Evolutionary conservation across 352 stramenopile species (phyloP).

Genomic region (Phytophthora tubulina): DNA sequence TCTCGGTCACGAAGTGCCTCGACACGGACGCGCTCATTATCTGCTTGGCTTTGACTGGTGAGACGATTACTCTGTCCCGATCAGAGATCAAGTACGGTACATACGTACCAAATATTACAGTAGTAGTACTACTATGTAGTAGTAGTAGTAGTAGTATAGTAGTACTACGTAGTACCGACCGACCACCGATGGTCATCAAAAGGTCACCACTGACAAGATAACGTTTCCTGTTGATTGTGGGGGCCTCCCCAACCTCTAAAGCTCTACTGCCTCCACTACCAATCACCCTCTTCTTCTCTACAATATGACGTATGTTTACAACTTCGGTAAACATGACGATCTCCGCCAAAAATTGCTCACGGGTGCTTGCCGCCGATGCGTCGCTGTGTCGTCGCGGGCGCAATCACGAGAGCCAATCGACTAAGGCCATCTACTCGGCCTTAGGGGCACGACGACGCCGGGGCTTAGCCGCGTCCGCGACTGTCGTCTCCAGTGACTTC

Average conservation of each 20-base stretch:
- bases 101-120: not conserved
- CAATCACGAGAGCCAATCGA: constrained; percentile 31
- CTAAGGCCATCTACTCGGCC: constrained; percentile 54
- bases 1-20: constrained; percentile 76
- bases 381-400: constrained; percentile 22
- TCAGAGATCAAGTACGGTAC: constrained; percentile 5
- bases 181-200: constrained; percentile 1
- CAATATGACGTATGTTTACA: constrained; percentile 24
- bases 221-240: constrained; percentile 26
- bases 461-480: constrained; percentile 41
- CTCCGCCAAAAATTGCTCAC: constrained; percentile 23
- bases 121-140: not conserved
- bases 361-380: not conserved
- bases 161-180: not conserved
- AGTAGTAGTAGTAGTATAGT: too few species aligned
- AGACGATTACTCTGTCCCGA: not conserved
- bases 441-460: constrained; percentile 74
- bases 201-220: not conserved
- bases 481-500: constrained; percentile 26
- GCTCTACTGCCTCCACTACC: constrained; percentile 40
- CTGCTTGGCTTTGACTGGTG: constrained; percentile 5
- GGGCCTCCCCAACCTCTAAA: constrained; percentile 27
- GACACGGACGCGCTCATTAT: constrained; percentile 49
- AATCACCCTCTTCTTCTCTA: constrained; percentile 36
- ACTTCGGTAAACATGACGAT: constrained; percentile 12